Evolutionary conservation across 1,284 basidiomycete genomes (phyloP).

Genomic region (Erythrobasidium hasegawianum): DNA sequence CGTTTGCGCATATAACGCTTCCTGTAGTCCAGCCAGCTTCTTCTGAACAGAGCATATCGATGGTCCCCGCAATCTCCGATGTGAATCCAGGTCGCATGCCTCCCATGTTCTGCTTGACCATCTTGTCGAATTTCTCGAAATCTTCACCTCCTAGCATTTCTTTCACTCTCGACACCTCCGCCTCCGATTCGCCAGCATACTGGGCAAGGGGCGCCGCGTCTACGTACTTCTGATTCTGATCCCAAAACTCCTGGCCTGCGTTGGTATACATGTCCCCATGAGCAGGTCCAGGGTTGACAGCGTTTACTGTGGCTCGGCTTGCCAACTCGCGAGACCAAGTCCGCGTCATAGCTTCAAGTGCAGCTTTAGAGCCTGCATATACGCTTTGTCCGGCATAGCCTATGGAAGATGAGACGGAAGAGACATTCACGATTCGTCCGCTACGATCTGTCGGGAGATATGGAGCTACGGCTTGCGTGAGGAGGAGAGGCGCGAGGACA

Average conservation of each 20-base stretch:
- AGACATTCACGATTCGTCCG: constrained; percentile 29
- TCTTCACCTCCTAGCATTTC: constrained; percentile 8
- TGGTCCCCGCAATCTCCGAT: constrained; percentile 22
- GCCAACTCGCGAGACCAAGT: constrained; percentile 31
- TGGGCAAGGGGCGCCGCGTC: constrained; percentile 21
- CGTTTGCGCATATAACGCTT: constrained; percentile 22
- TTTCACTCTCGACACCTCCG: constrained; percentile 8
- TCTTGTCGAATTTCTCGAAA: constrained; percentile 9
- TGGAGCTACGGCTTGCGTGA: constrained; percentile 30
- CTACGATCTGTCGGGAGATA: constrained; percentile 22
- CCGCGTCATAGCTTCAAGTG: constrained; percentile 24
- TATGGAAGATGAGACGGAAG: constrained; percentile 29
- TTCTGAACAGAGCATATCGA: constrained; percentile 31
- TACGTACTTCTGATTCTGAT: constrained; percentile 27
- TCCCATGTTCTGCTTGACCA: constrained; percentile 12
- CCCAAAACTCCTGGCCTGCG: constrained; percentile 15
- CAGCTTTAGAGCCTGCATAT: constrained; percentile 30
- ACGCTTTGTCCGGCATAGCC: constrained; percentile 27
- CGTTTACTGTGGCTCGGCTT: constrained; percentile 17
- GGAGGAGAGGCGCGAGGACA: constrained; percentile 29
- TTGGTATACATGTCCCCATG: constrained; percentile 30
- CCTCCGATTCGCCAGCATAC: constrained; percentile 7
- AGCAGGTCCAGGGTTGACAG: constrained; percentile 25
- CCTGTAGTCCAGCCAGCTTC: constrained; percentile 27
- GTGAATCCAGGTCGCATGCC: constrained; percentile 27